phyloP scores from a whole-genome alignment of 2,329 filamentous ascomycete species.

The Fusarium torulosum region DNA sequence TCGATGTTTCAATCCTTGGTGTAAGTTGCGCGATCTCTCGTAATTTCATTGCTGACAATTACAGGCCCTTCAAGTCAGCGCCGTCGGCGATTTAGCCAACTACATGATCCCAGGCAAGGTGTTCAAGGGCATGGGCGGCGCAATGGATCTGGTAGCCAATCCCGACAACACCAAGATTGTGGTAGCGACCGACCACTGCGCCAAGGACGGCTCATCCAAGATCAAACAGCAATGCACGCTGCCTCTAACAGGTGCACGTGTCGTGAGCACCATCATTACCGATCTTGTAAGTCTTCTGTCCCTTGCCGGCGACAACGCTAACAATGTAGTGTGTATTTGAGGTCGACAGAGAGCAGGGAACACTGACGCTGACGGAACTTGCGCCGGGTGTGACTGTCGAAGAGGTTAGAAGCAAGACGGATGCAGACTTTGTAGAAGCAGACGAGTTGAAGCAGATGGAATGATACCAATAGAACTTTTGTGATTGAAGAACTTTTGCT shows the following conservation, averaged over 20 bases:
- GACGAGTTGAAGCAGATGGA: conserved; percentile 65
- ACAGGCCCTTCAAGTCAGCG: conserved; percentile 80
- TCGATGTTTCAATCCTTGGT: conserved; percentile 86
- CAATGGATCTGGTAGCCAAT: conserved; percentile 80
- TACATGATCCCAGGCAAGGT: conserved; percentile 93
- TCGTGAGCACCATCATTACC: conserved; percentile 80
- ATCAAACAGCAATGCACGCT: conserved; percentile 73
- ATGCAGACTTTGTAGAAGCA: conserved; percentile 74
- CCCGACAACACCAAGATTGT: conserved; percentile 79
- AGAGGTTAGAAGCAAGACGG: conserved; percentile 77
- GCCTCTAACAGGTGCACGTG: conserved; percentile 73
- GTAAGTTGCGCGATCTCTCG: conserved; percentile 50
- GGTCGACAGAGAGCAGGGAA: conserved; percentile 72
- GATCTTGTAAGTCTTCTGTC: conserved; percentile 69
- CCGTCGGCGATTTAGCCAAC: conserved; percentile 83
- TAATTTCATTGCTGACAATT: conserved; percentile 22
- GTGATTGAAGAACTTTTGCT: conserved; percentile 23
- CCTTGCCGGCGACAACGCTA: conserved; percentile 8
- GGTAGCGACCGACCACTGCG: conserved; percentile 76
- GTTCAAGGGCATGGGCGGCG: conserved; percentile 88
- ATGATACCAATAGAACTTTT: conserved; percentile 40
- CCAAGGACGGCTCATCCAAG: conserved; percentile 76
- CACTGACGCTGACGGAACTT: conserved; percentile 76
- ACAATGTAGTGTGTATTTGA: conserved; percentile 73
- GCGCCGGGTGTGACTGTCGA: conserved; percentile 77